Evolutionary conservation across 805 yeast genomes (phyloP), one percentile per base, ranked within the genome.

Genomic region (Scheffersomyces stipitis): DNA sequence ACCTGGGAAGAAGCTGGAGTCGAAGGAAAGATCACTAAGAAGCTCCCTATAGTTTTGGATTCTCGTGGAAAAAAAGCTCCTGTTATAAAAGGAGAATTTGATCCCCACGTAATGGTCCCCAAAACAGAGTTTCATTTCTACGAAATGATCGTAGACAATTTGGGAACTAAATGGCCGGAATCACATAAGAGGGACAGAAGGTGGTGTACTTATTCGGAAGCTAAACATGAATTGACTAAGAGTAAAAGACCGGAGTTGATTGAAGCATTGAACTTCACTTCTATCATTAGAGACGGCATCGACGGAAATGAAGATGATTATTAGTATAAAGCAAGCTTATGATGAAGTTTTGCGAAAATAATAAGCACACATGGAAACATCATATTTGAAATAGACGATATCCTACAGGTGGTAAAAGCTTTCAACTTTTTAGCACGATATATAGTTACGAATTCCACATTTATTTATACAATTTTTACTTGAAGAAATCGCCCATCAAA

Each of bases 1-100:
- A 86, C 96, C 0, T 93, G 99, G 99, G 99, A 93, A 60, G 99
- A 93, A 63, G 93, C 96, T 0, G 99, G 99, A 0, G 86, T 86
- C 16, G 75, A 74, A 24, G 96, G 97, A 5, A 64, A 57, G 13
- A 70, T 89, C 3, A 51, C 68, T 3, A 49, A 54, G 28, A 69
- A 71, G 40, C 63, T 91, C 28, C 95, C 91, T 0, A 67, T 76
- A 0, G 81, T 86, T 17, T 75, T 74, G 31, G 96, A 90, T 43
- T 53, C 58, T 30, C 44, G 75, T 29, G 71, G 70, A 12, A 34
- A 45, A 13, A 60, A 61, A 44, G 72, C 73, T 0, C 73, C 73
- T 4, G 56, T 63, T 4, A 34, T 65, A 8, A 40, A 36, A 16
- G 62, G 58, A 18, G 60, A 58, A 2, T 67, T 64, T 35, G 68